phyloP scores from a whole-genome alignment of 768 basidiomycete species.

The Cantharellus anzutake region DNA sequence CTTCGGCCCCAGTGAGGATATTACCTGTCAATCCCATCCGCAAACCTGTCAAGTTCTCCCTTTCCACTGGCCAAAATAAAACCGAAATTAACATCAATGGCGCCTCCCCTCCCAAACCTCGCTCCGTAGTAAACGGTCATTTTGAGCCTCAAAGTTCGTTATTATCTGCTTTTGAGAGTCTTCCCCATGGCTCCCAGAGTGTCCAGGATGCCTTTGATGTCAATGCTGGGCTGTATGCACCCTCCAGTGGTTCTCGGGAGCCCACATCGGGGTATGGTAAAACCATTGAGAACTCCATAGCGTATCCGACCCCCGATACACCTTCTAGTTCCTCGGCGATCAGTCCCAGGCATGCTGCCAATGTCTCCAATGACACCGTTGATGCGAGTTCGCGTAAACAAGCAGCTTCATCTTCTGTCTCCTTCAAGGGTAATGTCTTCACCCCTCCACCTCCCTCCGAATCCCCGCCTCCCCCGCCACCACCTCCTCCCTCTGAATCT shows the following conservation, averaged over 20 bases:
- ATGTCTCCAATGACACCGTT: not conserved
- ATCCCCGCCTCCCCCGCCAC: constrained; percentile 16
- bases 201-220: not conserved
- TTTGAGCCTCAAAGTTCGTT: not conserved
- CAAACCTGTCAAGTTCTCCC: not conserved
- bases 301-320: constrained; percentile 1
- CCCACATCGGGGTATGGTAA: not conserved
- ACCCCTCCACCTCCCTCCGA: constrained; percentile 16
- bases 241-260: not conserved
- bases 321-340: not conserved
- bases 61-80: not conserved
- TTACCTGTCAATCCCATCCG: not conserved
- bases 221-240: not conserved
- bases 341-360: not conserved
- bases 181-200: not conserved
- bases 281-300: not conserved
- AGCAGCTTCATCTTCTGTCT: not conserved
- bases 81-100: not conserved
- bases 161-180: not conserved
- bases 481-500: constrained; percentile 9
- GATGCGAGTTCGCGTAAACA: too few relatives aligned
- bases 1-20: not conserved
- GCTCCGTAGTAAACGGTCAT: not conserved
- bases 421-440: constrained; percentile 8
- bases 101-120: not conserved